Base-by-base conservation (phyloP, 2,329 filamentous ascomycete species). In the Monosporascus sp. region DNA sequence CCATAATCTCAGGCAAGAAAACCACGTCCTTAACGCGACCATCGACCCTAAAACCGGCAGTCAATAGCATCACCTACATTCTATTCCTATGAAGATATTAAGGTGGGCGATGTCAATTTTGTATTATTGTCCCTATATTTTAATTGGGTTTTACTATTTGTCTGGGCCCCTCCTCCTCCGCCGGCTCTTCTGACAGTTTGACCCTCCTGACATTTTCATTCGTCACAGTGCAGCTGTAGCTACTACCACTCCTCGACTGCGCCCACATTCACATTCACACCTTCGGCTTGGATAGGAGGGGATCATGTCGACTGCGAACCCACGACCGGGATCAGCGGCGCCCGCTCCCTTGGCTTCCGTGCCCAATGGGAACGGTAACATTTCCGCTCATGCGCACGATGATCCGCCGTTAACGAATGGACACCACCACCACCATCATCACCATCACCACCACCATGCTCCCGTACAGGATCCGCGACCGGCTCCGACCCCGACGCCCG, bases 401-500 rank as follows among this genome's bases (percentile, higher is more conserved):
- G 67, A 70, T 38, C 47, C 64, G 18, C 59, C 64, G 50, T 54
- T 67, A 48, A 53, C 65, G 27, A 74, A 72, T 56, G 69, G 71
- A 48, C 53, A 58, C 41, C 66, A 70, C 51, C 53, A 62, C 50
- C 53, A 57, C 31, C 61, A 67, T 50, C 54, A 49, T 48, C 73
- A 54, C 64, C 68, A 54, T 63, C 68, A 56, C 67, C 72, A 66
- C 60, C 70, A 65, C 58, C 69, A 74, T 70, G 56, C 68, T 52
- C 62, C 70, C 18, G 66, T 67, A 24, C 67, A 74, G 60, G 73
- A 76, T 48, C 71, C 66, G 46, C 70, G 73, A 50, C 71, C 70
- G n/a, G 71, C 72, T 20, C 72, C 73, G 48, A 70, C 71, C 4
- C 72, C 73, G 20, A 75, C 77, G 54, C 70, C 75, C 39, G 66